Evolutionary conservation across 1,284 basidiomycete species (phyloP).

Genomic region (Boletellus deceptivus): DNA sequence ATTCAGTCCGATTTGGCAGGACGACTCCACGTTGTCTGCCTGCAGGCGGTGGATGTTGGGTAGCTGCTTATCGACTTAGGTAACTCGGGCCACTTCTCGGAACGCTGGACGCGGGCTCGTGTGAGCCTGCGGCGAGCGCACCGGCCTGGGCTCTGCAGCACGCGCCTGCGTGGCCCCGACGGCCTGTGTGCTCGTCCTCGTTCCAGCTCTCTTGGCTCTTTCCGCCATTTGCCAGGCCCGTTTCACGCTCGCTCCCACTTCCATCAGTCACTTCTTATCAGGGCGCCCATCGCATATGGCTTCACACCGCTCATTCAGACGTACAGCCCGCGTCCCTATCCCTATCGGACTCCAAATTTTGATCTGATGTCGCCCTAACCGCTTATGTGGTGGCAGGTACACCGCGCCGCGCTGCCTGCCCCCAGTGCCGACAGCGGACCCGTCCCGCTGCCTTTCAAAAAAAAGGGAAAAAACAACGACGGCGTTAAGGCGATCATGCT

Average conservation of each 20-base stretch:
- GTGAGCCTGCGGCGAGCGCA: not conserved
- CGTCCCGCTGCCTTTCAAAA: not conserved
- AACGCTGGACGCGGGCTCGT: not conserved
- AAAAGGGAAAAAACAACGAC: conserved; percentile 1
- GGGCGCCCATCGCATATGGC: conserved; percentile 35
- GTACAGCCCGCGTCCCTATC: conserved; percentile 32
- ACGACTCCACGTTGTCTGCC: conserved; percentile 61
- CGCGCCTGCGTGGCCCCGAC: not conserved
- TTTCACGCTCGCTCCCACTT: conserved; percentile 29
- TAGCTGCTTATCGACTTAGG: conserved; percentile 32
- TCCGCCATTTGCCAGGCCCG: conserved; percentile 12
- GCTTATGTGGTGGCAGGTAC: conserved; percentile 23
- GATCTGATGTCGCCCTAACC: conserved; percentile 20
- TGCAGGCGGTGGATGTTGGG: conserved; percentile 52
- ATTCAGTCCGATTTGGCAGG: conserved; percentile 33
- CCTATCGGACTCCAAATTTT: conserved; percentile 25
- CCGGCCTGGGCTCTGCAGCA: not conserved
- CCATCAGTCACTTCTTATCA: conserved; percentile 50
- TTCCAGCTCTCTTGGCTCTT: not conserved
- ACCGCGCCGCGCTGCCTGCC: not conserved
- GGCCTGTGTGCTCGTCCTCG: not conserved
- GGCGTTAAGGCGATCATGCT: conserved; percentile 20
- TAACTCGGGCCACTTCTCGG: conserved; percentile 22
- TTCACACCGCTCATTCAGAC: conserved; percentile 33
- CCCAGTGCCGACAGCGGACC: not conserved